Base-by-base conservation (phyloP, 2,329 filamentous ascomycete species). In the Penicillium palitans region DNA sequence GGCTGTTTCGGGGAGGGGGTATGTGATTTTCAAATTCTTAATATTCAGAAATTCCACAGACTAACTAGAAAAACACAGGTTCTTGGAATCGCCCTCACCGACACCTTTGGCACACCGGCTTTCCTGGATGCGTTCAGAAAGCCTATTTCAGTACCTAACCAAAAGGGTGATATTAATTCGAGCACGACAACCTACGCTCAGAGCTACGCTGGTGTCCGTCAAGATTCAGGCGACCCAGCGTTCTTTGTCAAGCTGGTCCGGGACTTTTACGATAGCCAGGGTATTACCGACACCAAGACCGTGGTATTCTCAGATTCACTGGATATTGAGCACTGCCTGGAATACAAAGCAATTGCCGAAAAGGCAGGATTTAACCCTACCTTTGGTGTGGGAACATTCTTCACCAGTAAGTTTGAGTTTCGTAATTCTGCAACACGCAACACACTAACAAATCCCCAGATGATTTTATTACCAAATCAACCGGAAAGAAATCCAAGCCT, bases 281-380 rank as follows among this genome's bases (percentile, higher is more conserved):
- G 87, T 5, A 90, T 97, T 74, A 87, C 81, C 52, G 90, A 89
- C 3, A 87, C 87, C 78, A 98, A 98, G 81, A 87, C 85, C 0
- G 89, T 99, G 60, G 93, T 99, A 3, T 99, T 98, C 73, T 98
- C 93, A 0, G 95, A 99, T 75, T 96, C 93, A 6, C 80, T 99
- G 58, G 90, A 98, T 71, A 90, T 97, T 50, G 92, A 97, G 39
- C 85, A 88, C 55, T 97, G 93, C 71, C 81, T 98, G 50, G 86
- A 96, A 74, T 99, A 98, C 79, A 96, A 96, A 80, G 79, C 85
- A 57, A 84, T 91, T 29, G 89, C 93, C 0, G 91, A 97, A 65
- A 84, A 86, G 40, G 85, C 87, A 15, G 90, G 90, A 1, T 93
- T 99, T 75, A 84, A 87, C 60, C 89, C 93, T 13, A 90, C 89